Conservation (phyloP, 129 eudicot species). For the Rutidosis leptorrhynchoides region DNA sequence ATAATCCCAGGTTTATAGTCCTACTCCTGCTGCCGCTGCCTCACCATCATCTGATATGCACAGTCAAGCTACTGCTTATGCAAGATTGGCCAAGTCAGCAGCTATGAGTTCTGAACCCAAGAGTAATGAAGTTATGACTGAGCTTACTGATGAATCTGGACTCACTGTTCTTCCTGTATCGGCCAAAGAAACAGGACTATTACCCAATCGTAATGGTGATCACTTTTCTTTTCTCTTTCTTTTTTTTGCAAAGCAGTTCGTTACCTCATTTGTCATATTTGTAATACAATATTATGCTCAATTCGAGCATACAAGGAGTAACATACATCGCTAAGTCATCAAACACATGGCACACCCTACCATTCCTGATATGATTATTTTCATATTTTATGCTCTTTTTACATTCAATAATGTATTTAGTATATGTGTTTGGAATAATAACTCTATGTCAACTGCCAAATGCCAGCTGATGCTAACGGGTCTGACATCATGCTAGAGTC, state of each 20-base stretch:
- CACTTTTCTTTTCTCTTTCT: background rate
- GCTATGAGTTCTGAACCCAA: conserved; percentile 33
- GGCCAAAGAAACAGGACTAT: conserved; percentile 78
- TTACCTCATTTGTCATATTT: background rate
- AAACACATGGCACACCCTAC: background rate
- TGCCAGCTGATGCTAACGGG: conserved; percentile 62
- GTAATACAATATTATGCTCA: background rate
- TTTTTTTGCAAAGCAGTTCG: background rate
- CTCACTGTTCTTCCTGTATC: conserved; percentile 81
- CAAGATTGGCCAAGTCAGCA: conserved; percentile 64
- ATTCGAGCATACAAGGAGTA: background rate
- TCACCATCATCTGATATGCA: conserved; percentile 50
- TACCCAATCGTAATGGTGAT: conserved; percentile 69
- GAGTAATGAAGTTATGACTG: conserved; percentile 34
- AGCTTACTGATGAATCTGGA: conserved; percentile 70
- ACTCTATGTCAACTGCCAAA: conserved; percentile 3
- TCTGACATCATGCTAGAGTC: conserved; percentile 86
- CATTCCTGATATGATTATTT: background rate
- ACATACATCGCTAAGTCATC: background rate
- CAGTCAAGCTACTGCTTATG: conserved; percentile 72
- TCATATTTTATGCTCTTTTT: conserved; percentile 10
- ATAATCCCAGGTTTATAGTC: conserved; percentile 43
- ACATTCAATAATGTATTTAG: background rate
- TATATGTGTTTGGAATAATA: conserved; percentile 17
- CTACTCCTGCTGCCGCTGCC: conserved; percentile 31